Evolutionary conservation across 371 early-diverging fungal genomes (phyloP).

Genomic region (Rhizopus delemar): DNA sequence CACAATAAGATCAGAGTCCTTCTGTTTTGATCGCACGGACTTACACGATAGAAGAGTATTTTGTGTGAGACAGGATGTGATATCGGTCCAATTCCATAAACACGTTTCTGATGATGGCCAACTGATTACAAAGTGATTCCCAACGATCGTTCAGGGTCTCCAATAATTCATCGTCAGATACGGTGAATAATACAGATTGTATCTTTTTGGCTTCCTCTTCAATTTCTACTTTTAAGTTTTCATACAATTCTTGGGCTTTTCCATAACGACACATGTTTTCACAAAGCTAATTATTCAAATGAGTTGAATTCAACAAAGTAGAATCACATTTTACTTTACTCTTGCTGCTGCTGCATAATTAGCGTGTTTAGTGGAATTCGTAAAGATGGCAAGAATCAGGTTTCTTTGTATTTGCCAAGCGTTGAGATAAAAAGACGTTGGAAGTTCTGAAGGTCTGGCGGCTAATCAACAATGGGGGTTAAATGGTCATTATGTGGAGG

Average conservation of each 20-base stretch:
- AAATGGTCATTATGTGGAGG: neutral
- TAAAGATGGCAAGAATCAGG: conserved; percentile 55
- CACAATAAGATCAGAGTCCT: neutral
- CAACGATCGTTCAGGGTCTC: conserved; percentile 43
- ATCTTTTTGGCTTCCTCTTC: conserved; percentile 30
- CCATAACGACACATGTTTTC: conserved; percentile 81
- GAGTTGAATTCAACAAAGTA: conserved; percentile 7
- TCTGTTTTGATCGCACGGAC: neutral
- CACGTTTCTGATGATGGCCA: conserved; percentile 74
- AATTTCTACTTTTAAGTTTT: conserved; percentile 57
- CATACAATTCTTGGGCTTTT: conserved; percentile 66
- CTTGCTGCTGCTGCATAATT: conserved; percentile 9
- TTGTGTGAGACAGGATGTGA: conserved; percentile 75
- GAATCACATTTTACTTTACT: neutral
- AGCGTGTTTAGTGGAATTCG: neutral
- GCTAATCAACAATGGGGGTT: conserved; percentile 10
- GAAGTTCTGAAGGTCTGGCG: conserved; percentile 61
- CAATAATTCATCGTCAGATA: neutral
- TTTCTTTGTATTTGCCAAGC: conserved; percentile 63
- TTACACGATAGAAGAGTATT: conserved; percentile 71
- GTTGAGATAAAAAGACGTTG: conserved; percentile 61
- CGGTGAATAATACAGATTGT: neutral
- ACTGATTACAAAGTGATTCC: conserved; percentile 28
- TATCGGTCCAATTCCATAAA: conserved; percentile 92
- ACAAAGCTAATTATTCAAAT: conserved; percentile 42